A percentile compares a stretch with the other conserved stretches of the same genome.
Conservation (phyloP, 176 grass and related monocot species). For the Avena atlantica region DNA sequence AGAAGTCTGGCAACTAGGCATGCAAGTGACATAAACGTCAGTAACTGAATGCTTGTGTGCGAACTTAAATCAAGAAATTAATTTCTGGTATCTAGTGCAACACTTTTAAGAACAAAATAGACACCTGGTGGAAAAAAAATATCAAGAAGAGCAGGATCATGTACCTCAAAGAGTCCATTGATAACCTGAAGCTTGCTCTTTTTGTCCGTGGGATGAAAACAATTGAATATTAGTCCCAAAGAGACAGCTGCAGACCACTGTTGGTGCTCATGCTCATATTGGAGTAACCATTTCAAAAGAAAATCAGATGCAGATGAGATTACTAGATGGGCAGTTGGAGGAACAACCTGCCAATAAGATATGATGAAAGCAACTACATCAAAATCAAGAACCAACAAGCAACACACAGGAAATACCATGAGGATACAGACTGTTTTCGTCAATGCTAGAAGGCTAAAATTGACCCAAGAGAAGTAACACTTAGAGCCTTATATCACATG, state of each 20-base stretch:
- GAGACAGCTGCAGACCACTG: conserved; percentile 86
- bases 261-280: conserved; percentile 88
- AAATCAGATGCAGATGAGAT: conserved; percentile 79
- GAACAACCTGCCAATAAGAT: conserved; percentile 64
- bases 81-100: background rate
- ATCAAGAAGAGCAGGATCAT: conserved; percentile 34
- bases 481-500: background rate
- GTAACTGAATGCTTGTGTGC: conserved; percentile 7
- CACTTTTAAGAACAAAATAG: background rate
- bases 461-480: conserved; percentile 22
- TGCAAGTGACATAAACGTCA: background rate
- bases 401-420: conserved; percentile 3
- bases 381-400: conserved; percentile 29
- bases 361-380: conserved; percentile 34
- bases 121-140: background rate
- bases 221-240: conserved; percentile 79
- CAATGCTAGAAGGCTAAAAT: background rate
- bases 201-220: conserved; percentile 82
- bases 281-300: conserved; percentile 84
- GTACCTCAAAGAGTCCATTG: conserved; percentile 81
- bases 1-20: background rate
- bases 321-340: conserved; percentile 78
- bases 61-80: background rate
- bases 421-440: background rate
- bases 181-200: conserved; percentile 78